Evolutionary conservation across 768 basidiomycete genomes (phyloP).

Genomic region (Agrocybe chaxingu): DNA sequence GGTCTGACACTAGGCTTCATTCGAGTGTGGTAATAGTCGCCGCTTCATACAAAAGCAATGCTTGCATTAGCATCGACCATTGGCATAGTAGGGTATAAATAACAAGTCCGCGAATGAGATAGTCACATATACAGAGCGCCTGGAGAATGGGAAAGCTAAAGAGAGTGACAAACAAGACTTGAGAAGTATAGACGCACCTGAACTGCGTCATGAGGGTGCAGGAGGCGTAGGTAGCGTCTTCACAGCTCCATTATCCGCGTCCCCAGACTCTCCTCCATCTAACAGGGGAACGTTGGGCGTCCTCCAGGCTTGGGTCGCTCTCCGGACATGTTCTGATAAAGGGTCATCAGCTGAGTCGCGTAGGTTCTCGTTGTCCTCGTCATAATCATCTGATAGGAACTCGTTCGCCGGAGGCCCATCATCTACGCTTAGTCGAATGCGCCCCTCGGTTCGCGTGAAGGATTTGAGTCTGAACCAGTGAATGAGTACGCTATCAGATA

Average conservation of each 20-base stretch:
- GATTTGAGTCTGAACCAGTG: slow-evolving; percentile 47
- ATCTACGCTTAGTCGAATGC: slow-evolving; percentile 65
- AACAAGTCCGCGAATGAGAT: too few relatives aligned
- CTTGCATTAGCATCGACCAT: too few relatives aligned
- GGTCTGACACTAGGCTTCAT: too few relatives aligned
- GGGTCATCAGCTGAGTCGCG: slow-evolving; percentile 24
- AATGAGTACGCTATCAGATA: background rate
- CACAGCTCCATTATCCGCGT: background rate
- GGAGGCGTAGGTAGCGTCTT: slow-evolving; percentile 1
- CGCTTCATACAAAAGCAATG: too few relatives aligned
- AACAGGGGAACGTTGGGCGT: slow-evolving; percentile 12
- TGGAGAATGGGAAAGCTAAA: too few relatives aligned
- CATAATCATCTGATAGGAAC: slow-evolving; percentile 59
- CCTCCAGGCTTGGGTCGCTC: slow-evolving; percentile 23
- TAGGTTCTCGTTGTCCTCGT: slow-evolving; percentile 40
- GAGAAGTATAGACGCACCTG: background rate
- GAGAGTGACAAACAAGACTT: too few relatives aligned
- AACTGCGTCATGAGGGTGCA: background rate
- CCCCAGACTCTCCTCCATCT: background rate
- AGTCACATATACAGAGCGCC: too few relatives aligned
- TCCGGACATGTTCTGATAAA: slow-evolving; percentile 24
- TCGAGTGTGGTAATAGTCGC: too few relatives aligned
- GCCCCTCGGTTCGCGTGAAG: slow-evolving; percentile 50
- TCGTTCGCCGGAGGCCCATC: slow-evolving; percentile 70
- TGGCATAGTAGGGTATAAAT: too few relatives aligned